Evolutionary conservation across 2,329 filamentous ascomycete genomes (phyloP).

Genomic region (Fusarium praegraminearum): DNA sequence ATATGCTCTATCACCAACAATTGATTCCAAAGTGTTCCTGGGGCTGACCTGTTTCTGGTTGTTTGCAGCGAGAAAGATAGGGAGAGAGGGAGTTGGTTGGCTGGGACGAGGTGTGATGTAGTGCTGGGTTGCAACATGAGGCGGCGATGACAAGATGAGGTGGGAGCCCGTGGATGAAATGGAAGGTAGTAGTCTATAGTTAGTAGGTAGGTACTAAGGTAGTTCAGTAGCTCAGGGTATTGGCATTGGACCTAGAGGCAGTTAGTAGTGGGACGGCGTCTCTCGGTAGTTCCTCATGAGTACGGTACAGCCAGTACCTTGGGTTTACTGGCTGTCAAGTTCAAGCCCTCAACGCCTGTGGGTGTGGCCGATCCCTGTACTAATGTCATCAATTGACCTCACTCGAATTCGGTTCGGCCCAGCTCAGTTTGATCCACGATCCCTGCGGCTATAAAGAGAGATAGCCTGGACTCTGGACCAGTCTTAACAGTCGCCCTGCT

Average conservation of each 20-base stretch:
- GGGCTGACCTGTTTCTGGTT: background rate
- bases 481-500: background rate
- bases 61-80: background rate
- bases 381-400: background rate
- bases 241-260: background rate
- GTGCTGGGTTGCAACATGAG: background rate
- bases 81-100: background rate
- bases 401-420: background rate
- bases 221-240: background rate
- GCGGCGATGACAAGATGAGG: background rate
- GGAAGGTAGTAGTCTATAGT: background rate
- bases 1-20: background rate
- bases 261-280: background rate
- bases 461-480: background rate
- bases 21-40: background rate
- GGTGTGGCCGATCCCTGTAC: constrained; percentile 1
- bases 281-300: background rate
- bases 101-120: background rate
- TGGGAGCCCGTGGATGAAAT: background rate
- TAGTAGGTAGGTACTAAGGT: background rate
- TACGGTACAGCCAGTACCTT: no score
- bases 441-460: background rate
- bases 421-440: background rate
- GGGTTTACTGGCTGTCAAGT: background rate
- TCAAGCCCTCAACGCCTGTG: background rate